Evolutionary conservation across 176 grass and related monocot species (phyloP).

Genomic region (Eragrostis curvula): DNA sequence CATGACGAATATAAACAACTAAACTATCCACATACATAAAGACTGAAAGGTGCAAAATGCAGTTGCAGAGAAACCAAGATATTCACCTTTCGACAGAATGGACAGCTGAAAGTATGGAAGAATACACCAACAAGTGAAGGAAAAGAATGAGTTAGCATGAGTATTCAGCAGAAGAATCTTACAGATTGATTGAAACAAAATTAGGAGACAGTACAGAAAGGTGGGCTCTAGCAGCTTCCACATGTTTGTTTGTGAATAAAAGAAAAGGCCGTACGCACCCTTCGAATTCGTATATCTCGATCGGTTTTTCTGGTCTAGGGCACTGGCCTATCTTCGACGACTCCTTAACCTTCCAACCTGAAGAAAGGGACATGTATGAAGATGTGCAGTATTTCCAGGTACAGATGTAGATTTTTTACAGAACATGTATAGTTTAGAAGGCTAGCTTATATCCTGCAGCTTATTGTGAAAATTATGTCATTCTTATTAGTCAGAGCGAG

Average conservation of each 20-base stretch:
- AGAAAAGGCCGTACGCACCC: conserved; percentile 46
- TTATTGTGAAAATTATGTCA: neutral
- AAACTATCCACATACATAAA: conserved; percentile 4
- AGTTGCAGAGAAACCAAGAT: neutral
- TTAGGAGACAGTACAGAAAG: neutral
- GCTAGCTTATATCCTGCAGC: neutral
- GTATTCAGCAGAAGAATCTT: conserved; percentile 15
- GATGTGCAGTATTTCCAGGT: neutral
- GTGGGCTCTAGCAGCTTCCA: neutral
- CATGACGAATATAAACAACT: conserved; percentile 7
- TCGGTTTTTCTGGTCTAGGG: conserved; percentile 74
- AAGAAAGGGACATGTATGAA: conserved; percentile 1
- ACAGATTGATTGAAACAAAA: neutral
- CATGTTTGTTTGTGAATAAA: neutral
- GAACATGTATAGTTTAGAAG: neutral
- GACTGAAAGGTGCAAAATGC: neutral
- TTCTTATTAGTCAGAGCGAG: neutral
- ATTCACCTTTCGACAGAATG: conserved; percentile 93
- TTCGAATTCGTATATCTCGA: conserved; percentile 98
- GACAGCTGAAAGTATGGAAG: conserved; percentile 66
- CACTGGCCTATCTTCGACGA: conserved; percentile 74
- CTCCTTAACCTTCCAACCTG: conserved; percentile 87
- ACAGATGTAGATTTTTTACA: neutral
- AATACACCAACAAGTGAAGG: conserved; percentile 30
- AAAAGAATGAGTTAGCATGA: conserved; percentile 29